phyloP scores from a whole-genome alignment of 805 yeast genomes.

The Wickerhamiella brachini region DNA sequence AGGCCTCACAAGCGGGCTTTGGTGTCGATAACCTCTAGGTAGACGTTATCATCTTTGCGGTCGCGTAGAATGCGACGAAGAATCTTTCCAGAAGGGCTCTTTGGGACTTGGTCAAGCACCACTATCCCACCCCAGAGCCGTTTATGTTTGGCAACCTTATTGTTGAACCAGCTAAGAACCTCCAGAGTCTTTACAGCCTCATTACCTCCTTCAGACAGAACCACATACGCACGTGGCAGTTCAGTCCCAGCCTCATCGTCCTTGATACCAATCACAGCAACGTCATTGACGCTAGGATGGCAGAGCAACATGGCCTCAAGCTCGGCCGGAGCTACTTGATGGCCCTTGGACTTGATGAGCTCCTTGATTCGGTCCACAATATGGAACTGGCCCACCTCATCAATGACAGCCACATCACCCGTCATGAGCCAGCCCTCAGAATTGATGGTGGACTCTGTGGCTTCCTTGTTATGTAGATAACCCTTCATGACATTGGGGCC shows the following conservation, averaged over 20 bases:
- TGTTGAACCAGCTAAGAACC: slow-evolving; percentile 21
- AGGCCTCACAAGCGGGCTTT: not conserved
- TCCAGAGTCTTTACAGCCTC: slow-evolving; percentile 13
- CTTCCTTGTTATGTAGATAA: slow-evolving; percentile 36
- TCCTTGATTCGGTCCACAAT: slow-evolving; percentile 51
- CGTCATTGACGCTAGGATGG: slow-evolving; percentile 62
- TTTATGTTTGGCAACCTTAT: slow-evolving; percentile 24
- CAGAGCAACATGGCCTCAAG: slow-evolving; percentile 71
- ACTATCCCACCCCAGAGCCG: slow-evolving; percentile 34
- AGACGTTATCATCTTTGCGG: slow-evolving; percentile 8
- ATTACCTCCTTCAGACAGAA: slow-evolving; percentile 10
- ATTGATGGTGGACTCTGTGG: slow-evolving; percentile 32
- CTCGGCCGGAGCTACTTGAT: slow-evolving; percentile 86
- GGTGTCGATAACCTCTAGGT: not conserved
- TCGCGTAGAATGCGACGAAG: slow-evolving; percentile 83
- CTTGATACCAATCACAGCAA: slow-evolving; percentile 69
- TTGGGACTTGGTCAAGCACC: slow-evolving; percentile 71
- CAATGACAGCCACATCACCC: slow-evolving; percentile 37
- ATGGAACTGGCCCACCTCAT: slow-evolving; percentile 26
- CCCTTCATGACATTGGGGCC: slow-evolving; percentile 40
- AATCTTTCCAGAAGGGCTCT: slow-evolving; percentile 86
- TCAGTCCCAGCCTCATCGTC: slow-evolving; percentile 70
- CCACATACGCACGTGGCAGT: slow-evolving; percentile 24
- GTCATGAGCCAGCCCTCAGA: slow-evolving; percentile 42
- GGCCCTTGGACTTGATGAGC: slow-evolving; percentile 55